Evolutionary conservation across 2,329 filamentous ascomycete species (phyloP), one percentile per base, ranked within the genome.

Genomic region (Claviceps africana): DNA sequence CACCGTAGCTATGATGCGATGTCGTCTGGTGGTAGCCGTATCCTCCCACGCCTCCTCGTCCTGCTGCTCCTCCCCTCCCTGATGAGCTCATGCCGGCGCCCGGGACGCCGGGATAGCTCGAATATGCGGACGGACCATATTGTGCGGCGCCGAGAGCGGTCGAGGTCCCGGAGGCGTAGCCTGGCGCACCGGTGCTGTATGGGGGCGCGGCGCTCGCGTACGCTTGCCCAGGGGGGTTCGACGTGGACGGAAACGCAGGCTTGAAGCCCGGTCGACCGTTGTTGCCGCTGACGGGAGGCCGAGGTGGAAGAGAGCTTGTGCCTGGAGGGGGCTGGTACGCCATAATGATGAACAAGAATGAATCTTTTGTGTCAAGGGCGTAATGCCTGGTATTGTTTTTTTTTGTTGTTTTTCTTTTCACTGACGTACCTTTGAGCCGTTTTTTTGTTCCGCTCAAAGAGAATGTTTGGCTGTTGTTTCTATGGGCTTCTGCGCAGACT

Each of bases 261-360:
- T 67, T 72, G 63, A 73, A 73, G 56, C 68, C 69, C 28, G 61
- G 61, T 65, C 61, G 66, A 13, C 66, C 61, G 56, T 50, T 53
- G 52, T 48, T 49, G 46, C 51, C 59, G 56, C 81, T 73, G 50
- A 82, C 78, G 43, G 87, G 86, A 56, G 87, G 88, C 60, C 86
- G 83, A 56, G 87, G 82, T 58, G 88, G 88, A 40, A 94, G 83
- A 60, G 66, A 68, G 63, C 58, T 67, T 62, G 71, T 68, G 62
- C 86, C 86, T 88, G 87, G 85, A 85, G 85, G 85, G 66, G 83
- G 84, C 71, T 86, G 84, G 78, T 88, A 88, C 71, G 86, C 84
- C 87, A 93, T 91, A 30, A 91, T 91, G 78, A 82, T 82, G 78
- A 82, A 82, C 71, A 75, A 75, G 70, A 62, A 58, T 57, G 59